These are phyloP conservation scores for grape (Vitis vinifera) DNA, from an alignment of 164 flowering plant genomes.

Conservation along the genomic window ASM3070453v1 NC_081818.1:1432001-1432500, in stretches of 20 bases:
- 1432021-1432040: no score
- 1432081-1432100: conserved; percentile 1
- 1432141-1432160: conserved; percentile 55
- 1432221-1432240: neutral
- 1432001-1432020: no score
- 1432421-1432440: no score
- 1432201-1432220: conserved; percentile 21
- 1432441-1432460: no score
- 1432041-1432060: no score
- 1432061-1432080: neutral
- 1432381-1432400: no score
- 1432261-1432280: neutral
- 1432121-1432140: conserved; percentile 69
- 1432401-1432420: no score
- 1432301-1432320: no score
- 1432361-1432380: no score
- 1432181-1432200: conserved; percentile 36
- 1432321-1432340: no score
- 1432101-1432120: conserved; percentile 33
- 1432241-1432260: neutral
- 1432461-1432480: no score
- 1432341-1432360: no score
- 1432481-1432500: neutral
- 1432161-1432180: conserved; percentile 29
- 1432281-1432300: neutral